These are phyloP conservation scores for Alternaria hordeiaustralica DNA, from an alignment of 2,329 filamentous ascomycete genomes.

Conservation along the genomic window DNA sequence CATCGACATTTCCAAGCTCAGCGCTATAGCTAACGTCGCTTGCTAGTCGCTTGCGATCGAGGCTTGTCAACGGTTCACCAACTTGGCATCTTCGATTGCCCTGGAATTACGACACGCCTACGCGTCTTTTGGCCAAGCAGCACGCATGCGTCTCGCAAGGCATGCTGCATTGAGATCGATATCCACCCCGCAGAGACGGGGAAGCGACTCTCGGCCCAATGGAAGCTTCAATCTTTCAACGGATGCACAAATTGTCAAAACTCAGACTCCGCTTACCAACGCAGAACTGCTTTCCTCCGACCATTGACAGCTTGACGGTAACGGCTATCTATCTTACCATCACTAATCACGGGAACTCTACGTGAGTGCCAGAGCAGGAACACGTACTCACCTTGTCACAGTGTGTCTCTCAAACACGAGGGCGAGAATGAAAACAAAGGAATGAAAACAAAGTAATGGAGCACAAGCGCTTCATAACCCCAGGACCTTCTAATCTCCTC, in stretches of 20 bases:
- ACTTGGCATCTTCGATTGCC: background rate
- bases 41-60: background rate
- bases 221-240: background rate
- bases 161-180: background rate
- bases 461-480: background rate
- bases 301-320: background rate
- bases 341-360: background rate
- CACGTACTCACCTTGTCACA: background rate
- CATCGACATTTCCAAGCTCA: constrained; percentile 1
- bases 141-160: background rate
- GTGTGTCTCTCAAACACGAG: background rate
- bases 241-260: background rate
- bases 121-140: background rate
- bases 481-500: background rate
- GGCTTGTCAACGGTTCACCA: background rate
- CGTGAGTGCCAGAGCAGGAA: background rate
- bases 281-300: background rate
- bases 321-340: background rate
- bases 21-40: background rate
- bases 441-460: background rate
- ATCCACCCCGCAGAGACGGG: background rate
- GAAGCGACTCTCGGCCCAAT: background rate
- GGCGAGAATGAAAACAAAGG: background rate
- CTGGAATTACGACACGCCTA: background rate
- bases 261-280: background rate